Evolutionary conservation across 805 yeast genomes (phyloP), one percentile per base, ranked within the genome.

Genomic region (Myxozyma nipponensis): DNA sequence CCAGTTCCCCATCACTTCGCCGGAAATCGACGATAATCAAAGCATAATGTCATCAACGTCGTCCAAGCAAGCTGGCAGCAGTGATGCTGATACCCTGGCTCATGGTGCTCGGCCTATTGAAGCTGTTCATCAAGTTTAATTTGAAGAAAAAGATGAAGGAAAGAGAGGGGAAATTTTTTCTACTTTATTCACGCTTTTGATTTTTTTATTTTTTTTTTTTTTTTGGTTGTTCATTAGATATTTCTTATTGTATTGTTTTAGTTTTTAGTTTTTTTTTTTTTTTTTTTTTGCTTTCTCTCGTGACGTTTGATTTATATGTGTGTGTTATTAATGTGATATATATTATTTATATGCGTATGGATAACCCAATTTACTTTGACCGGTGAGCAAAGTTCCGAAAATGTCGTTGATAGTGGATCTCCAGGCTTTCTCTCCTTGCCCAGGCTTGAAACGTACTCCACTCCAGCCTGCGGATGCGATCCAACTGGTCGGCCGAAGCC

Each of bases 1-100:
- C 26, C 46, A 38, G 32, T 10, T 51, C 24, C 56, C 56, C 17
- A 51, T 51, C 24, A 47, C 49, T 9, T 35, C 49, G 10, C 49
- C 52, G 2, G 50, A 46, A 1, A 28, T 7, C 19, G 38, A 17
- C 13, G 46, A 47, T 40, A 2, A 21, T 10, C 40, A 23, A 23
- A 41, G 44, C 21, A 25, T 43, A 18, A 30, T 26, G 9, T 47
- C 56, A 21, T 26, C 47, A n/a, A 26, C 50, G 13, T 49, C 53
- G 18, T 30, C 39, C 4, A 34, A 39, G 9, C 37, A 23, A 10
- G 45, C 34, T 7, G 26, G 28, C 36, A n/a, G n/a, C n/a, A n/a
- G n/a, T n/a, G 37, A 40, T 13, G 39, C 15, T 7, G 38, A 30
- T 30, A 37, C 34, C 9, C 32, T 36, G 32, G 39, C 22, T 30